Evolutionary conservation across 2,329 filamentous ascomycete species (phyloP), one percentile per base, ranked within the genome.

Genomic region (Colletotrichum musicola): DNA sequence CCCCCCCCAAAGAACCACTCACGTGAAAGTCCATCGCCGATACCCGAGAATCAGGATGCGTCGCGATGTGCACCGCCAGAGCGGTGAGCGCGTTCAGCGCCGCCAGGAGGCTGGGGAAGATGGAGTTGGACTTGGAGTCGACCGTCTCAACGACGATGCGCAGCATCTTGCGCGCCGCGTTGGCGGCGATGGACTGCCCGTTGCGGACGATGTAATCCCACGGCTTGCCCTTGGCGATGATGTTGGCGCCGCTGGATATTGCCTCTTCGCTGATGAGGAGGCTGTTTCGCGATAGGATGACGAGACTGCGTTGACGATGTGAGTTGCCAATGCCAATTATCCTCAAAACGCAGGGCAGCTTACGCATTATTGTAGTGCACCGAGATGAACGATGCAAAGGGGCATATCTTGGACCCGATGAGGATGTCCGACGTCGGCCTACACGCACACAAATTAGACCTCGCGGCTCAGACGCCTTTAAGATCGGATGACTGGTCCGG

Each of bases 11-110:
- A n/a, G n/a, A n/a, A 1, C 12, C 0, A 1, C 64, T 54, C 27
- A 68, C 64, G n/a, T 68, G 49, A 2, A 65, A 55, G 12, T 68
- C 65, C 65, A 68, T 68, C 4, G 61, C 30, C 35, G 65, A 68
- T 42, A 65, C 55, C 4, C 65, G 61, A 9, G 62, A 65, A n/a
- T 65, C 62, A 0, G 65, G 61, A 16, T 68, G 65, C 0, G 65
- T 68, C 1, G 55, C 55, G 4, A 65, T 54, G 5, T 68, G 62
- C 0, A 68, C 18, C 6, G 65, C 54, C 6, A 68, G 49, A 0
- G 65, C 35, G 10, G 56, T 44, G 6, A 65, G 55, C 6, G 65
- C 65, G 20, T 59, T 40, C 6, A 68, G 65, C 3, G 62, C 61
- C 4, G 22, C 40, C 6, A 68, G 55, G 4, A 68, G 44, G 14